Base-by-base conservation (phyloP, 805 yeast species). In the Candida nonsorbophila region DNA sequence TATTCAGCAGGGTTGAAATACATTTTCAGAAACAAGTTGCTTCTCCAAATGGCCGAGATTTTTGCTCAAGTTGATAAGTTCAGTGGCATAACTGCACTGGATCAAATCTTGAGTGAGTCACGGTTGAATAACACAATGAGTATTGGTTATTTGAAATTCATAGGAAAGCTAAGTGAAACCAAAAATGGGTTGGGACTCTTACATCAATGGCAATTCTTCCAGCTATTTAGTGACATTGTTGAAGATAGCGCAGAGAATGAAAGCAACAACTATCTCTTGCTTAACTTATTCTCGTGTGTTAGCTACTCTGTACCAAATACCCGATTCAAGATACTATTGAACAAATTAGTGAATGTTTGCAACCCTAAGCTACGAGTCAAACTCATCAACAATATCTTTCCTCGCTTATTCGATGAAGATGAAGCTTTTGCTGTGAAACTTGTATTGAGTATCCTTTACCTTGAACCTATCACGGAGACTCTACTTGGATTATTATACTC, bases 41-140 rank as follows among this genome's bases (percentile, higher is more conserved):
- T 90, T 20, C 84, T 95, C 1, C 97, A 90, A 49, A 68, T 90
- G 29, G 87, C 94, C 0, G 96, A 92, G 42, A 79, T 94, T 28
- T 62, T 90, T 23, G 92, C 92, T 0, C 95, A 84, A 51, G 60
- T 84, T 13, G 94, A 84, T 45, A 90, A 90, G 1, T 69, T 64
- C 49, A 79, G 87, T 47, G 94, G 94, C 1, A 72, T 85, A 18
- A 58, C 68, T 4, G 77, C 92, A 0, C 57, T 71, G 2, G 90
- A 82, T 27, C 92, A 95, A 9, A 69, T 90, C 2, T 74, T 90
- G 32, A 74, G 85, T 2, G 67, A 63, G 23, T 57, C 56, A 3
- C 59, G 84, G 20, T 53, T 90, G 25, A 74, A 74, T 21, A 62
- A 67, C 0, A 84, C 95, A 3, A 50, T 84, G 14, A 74, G 85